Evolutionary conservation across 345 rosid genomes (phyloP).

Genomic region (Odontarrhena argentea): DNA sequence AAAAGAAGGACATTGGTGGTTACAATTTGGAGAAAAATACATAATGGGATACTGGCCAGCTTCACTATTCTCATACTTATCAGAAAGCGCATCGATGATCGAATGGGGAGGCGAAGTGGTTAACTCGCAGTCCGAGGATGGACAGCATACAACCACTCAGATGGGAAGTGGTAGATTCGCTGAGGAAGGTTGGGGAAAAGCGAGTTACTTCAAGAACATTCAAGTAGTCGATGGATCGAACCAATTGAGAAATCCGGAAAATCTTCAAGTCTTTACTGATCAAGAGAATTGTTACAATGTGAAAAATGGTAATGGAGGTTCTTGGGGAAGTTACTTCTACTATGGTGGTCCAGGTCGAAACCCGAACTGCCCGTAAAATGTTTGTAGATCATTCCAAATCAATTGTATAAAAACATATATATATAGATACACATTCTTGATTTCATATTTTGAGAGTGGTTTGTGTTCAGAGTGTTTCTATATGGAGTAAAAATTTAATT

Average conservation of each 20-base stretch:
- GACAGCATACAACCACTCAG: conserved; percentile 64
- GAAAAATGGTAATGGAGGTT: conserved; percentile 53
- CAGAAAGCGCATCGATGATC: conserved; percentile 71
- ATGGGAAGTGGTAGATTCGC: conserved; percentile 80
- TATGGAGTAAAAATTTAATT: conserved; percentile 19
- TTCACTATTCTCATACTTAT: conserved; percentile 62
- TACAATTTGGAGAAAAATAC: conserved; percentile 64
- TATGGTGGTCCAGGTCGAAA: conserved; percentile 77
- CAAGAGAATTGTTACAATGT: conserved; percentile 71
- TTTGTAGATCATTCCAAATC: conserved; percentile 32
- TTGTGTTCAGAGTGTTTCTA: conserved; percentile 30
- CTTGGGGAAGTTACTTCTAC: conserved; percentile 71
- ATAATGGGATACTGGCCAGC: conserved; percentile 77
- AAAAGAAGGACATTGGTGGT: conserved; percentile 81
- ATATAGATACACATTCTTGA: conserved; percentile 37
- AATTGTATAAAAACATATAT: conserved; percentile 41
- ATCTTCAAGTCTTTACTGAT: conserved; percentile 57
- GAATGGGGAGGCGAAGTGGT: conserved; percentile 87
- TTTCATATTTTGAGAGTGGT: conserved; percentile 24
- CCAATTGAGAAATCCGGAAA: conserved; percentile 59
- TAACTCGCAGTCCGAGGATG: conserved; percentile 59
- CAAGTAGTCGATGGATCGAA: conserved; percentile 65
- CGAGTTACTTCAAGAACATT: conserved; percentile 69
- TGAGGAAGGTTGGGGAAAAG: conserved; percentile 62
- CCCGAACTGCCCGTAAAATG: conserved; percentile 58